phyloP scores from a whole-genome alignment of 345 rosid genomes.

The Carallia brachiata region DNA sequence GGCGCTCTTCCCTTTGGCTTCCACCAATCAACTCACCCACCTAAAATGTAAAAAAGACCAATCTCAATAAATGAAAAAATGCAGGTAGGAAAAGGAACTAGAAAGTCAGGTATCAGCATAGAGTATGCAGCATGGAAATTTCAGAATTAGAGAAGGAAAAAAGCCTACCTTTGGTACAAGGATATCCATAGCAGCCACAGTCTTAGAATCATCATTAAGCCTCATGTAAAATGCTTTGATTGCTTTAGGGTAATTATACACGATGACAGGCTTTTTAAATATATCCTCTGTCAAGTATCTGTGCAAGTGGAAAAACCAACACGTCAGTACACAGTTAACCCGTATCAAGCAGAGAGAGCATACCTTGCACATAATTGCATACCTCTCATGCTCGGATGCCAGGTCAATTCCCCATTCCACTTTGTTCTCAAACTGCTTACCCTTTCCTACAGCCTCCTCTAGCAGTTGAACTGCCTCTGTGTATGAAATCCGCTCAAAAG shows the following conservation, averaged over 20 bases:
- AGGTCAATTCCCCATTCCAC: slow-evolving; percentile 94
- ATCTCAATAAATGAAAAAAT: slow-evolving; percentile 3
- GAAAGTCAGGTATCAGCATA: not conserved
- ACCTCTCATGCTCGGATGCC: slow-evolving; percentile 97
- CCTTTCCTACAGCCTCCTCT: slow-evolving; percentile 61
- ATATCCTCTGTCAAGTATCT: slow-evolving; percentile 87
- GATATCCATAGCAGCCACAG: slow-evolving; percentile 96
- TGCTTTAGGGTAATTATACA: slow-evolving; percentile 89
- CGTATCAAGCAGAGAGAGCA: slow-evolving; percentile 9
- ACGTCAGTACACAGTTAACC: slow-evolving; percentile 25
- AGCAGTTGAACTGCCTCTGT: slow-evolving; percentile 72
- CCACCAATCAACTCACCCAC: slow-evolving; percentile 98
- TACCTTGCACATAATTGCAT: not conserved
- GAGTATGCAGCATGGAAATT: not conserved
- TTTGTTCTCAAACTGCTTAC: slow-evolving; percentile 68
- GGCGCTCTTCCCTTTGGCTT: slow-evolving; percentile 95
- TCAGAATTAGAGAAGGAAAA: not conserved
- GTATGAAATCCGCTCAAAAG: slow-evolving; percentile 77
- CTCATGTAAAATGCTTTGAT: slow-evolving; percentile 97
- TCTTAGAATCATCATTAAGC: slow-evolving; percentile 76
- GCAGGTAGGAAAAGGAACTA: not conserved
- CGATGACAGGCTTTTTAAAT: slow-evolving; percentile 86
- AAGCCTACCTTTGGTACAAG: slow-evolving; percentile 86
- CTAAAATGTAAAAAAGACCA: slow-evolving; percentile 31
- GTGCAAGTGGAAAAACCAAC: slow-evolving; percentile 19